phyloP scores from a whole-genome alignment of 305 asterid species.

The Nicotiana rustica region DNA sequence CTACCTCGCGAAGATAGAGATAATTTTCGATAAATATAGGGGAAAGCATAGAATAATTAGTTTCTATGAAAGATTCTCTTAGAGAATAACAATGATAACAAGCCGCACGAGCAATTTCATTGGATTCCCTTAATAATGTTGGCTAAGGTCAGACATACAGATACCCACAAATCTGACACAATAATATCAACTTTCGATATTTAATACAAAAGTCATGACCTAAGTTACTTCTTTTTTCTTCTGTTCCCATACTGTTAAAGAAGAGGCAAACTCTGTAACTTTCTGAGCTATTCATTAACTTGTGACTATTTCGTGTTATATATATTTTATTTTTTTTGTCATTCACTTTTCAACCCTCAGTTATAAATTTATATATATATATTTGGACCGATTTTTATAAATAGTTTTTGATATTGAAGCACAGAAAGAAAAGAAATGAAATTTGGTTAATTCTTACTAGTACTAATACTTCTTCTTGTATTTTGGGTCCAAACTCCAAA shows the following conservation, averaged over 20 bases:
- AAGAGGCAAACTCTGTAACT: neutral
- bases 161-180: conserved; percentile 56
- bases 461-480: neutral
- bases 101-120: conserved; percentile 71
- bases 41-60: neutral
- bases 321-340: neutral
- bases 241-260: conserved; percentile 30
- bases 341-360: neutral
- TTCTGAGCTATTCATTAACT: neutral
- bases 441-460: too few species aligned
- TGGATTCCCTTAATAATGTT: conserved; percentile 65
- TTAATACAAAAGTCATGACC: conserved; percentile 1
- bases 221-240: neutral
- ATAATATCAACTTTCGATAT: conserved; percentile 44
- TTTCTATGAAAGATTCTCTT: conserved; percentile 33
- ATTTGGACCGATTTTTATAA: neutral
- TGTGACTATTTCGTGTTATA: neutral
- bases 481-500: neutral
- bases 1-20: too few species aligned
- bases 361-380: neutral
- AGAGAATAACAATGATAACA: conserved; percentile 41
- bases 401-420: neutral
- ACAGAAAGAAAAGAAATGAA: neutral
- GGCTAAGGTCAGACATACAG: conserved; percentile 51
- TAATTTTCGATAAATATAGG: too few species aligned